phyloP scores from a whole-genome alignment of 768 basidiomycete genomes.

The Podaxis sp. region DNA sequence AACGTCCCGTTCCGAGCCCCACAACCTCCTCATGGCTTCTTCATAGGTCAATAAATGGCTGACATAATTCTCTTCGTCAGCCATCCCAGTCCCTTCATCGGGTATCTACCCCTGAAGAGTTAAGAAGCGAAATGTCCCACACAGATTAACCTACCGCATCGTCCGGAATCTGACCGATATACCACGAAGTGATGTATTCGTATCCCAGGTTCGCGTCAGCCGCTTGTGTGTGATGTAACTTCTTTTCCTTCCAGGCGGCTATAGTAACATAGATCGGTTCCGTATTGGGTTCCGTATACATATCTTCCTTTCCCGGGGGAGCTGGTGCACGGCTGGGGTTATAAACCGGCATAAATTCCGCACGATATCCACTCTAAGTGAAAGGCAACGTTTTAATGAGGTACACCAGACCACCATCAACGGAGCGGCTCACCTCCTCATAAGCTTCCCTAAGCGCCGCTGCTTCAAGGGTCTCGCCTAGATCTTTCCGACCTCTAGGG shows the following conservation, averaged over 20 bases:
- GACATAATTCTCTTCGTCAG: slow-evolving; percentile 46
- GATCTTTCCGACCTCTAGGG: slow-evolving; percentile 62
- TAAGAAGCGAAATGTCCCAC: not conserved
- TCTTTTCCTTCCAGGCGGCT: slow-evolving; percentile 21
- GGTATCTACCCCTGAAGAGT: slow-evolving; percentile 28
- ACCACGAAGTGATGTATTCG: slow-evolving; percentile 55
- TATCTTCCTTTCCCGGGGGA: slow-evolving; percentile 23
- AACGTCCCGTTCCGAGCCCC: slow-evolving; percentile 25
- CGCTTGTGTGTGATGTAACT: slow-evolving; percentile 8
- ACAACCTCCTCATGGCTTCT: slow-evolving; percentile 34
- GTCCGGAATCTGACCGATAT: slow-evolving; percentile 45
- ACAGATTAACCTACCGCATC: slow-evolving; percentile 40
- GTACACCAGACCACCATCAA: not conserved
- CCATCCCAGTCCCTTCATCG: slow-evolving; percentile 50
- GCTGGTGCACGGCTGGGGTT: slow-evolving; percentile 37
- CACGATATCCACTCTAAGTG: slow-evolving; percentile 45
- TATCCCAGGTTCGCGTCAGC: slow-evolving; percentile 24
- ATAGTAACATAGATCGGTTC: slow-evolving; percentile 44
- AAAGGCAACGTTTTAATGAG: not conserved
- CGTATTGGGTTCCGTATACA: slow-evolving; percentile 18
- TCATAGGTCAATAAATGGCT: slow-evolving; percentile 38
- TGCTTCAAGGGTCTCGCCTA: slow-evolving; percentile 57
- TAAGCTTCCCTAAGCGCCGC: slow-evolving; percentile 61
- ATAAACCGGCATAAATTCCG: slow-evolving; percentile 40
- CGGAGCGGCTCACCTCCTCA: slow-evolving; percentile 48